phyloP scores from a whole-genome alignment of 106 monocot genomes.

The Amphibolis antarctica region DNA sequence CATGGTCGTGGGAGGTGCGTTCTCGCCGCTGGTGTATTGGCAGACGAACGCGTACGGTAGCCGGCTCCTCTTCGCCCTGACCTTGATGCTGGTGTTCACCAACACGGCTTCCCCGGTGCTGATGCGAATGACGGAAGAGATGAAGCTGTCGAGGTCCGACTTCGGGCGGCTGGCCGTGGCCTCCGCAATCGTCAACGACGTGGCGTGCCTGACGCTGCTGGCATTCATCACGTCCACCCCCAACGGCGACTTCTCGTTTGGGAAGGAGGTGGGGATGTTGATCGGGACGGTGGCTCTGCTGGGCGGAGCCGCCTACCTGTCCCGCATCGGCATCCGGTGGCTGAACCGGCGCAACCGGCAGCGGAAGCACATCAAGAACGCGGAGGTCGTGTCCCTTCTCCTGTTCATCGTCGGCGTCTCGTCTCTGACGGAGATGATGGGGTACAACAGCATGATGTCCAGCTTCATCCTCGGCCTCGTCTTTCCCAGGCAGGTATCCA shows the following conservation, averaged over 20 bases:
- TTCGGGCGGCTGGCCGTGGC: constrained; percentile 22
- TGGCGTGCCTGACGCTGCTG: constrained; percentile 11
- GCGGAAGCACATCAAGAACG: constrained; percentile 19
- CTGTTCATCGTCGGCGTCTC: constrained; percentile 17
- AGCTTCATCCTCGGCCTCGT: constrained; percentile 42
- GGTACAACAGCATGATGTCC: constrained; percentile 39
- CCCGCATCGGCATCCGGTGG: background rate
- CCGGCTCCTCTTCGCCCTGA: constrained; percentile 9
- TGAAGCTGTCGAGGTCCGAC: constrained; percentile 18
- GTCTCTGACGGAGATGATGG: constrained; percentile 25
- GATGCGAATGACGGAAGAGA: constrained; percentile 20
- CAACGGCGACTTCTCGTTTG: background rate
- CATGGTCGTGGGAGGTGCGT: constrained; percentile 7
- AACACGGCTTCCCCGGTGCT: constrained; percentile 24
- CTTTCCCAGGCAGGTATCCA: constrained; percentile 20
- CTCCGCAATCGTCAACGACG: constrained; percentile 21
- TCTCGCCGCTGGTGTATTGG: constrained; percentile 12
- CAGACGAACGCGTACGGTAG: background rate
- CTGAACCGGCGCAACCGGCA: constrained; percentile 16
- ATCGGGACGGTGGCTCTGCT: constrained; percentile 3
- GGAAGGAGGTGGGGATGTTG: background rate
- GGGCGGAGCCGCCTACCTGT: background rate
- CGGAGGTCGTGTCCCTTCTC: constrained; percentile 10
- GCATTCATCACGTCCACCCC: background rate
- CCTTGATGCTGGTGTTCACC: constrained; percentile 25